Evolutionary conservation across 1,139 yeast genomes (phyloP), one percentile per base, ranked within the genome.

Genomic region (Scheffersomyces quercinus): DNA sequence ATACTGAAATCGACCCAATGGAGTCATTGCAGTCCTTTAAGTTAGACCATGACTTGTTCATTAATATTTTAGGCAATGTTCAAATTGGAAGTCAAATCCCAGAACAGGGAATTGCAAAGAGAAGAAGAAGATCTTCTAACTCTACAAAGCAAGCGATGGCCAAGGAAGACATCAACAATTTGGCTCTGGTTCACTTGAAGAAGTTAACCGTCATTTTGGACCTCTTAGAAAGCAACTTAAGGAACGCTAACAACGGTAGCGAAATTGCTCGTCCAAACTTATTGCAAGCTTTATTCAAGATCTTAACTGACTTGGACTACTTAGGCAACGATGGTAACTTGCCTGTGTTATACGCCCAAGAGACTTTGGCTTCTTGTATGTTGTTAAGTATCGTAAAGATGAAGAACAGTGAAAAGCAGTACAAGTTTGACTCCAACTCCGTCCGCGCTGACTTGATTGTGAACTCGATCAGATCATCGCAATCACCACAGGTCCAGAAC

Each of bases 401-500:
- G 68, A 67, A 56, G 47, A 31, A 56, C 13, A 49, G 56, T 28
- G 35, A 52, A 1, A 53, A 59, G 29, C 52, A 55, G 35, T 60
- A 58, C 50, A 64, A 62, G 39, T 67, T 72, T 48, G 91, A 88
- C 53, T 75, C 90, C n/a, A 79, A 79, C 49, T 73, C 85, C 13
- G 75, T 91, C 37, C 80, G 98, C 63, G 93, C 96, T 3, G 98
- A 91, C 62, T 82, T 90, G 48, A 77, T 93, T 53, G 97, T 93
- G 30, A 85, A 93, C 42, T 87, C 97, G 15, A 90, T 93, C 45
- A 81, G 99, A 59, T 80, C 90, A 4, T 85, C 97, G 1, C 79
- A 83, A 40, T 88, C 96, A 34, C 98, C 98, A 8, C 98, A 93
- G 65, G 95, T 91, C 29, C 99, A 93, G 67, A 93, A 93, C 65